phyloP scores from a whole-genome alignment of 108 stramenopile genomes.

The Cyclotella baltica region DNA sequence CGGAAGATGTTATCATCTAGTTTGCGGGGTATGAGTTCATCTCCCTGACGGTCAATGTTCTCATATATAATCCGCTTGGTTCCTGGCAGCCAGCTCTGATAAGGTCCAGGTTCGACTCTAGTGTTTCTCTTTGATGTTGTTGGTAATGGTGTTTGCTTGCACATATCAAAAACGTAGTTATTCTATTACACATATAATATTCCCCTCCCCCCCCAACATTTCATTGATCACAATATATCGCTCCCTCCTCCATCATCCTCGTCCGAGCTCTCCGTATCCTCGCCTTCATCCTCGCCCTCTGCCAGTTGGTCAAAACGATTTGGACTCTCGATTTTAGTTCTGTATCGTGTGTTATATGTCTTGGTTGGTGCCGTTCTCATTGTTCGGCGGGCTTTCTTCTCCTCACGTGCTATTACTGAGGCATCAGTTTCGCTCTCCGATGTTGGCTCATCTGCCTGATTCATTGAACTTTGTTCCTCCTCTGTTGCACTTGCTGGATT shows the following conservation, averaged over 20 bases:
- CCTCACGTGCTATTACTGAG: background rate
- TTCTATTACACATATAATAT: background rate
- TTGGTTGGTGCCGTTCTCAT: background rate
- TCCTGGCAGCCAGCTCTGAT: background rate
- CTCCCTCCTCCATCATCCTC: background rate
- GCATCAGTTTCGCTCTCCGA: background rate
- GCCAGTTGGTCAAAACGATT: too few relatives aligned
- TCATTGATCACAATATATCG: background rate
- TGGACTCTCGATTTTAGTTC: background rate
- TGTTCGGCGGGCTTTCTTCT: background rate
- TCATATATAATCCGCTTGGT: background rate
- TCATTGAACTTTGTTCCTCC: background rate
- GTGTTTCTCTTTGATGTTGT: background rate
- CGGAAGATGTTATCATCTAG: background rate
- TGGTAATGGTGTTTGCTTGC: background rate
- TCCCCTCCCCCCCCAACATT: background rate
- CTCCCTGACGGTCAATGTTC: background rate
- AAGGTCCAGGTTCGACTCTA: background rate
- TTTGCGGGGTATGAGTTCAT: background rate
- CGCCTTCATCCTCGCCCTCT: background rate
- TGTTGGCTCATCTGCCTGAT: background rate
- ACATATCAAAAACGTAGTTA: background rate
- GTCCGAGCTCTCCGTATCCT: background rate
- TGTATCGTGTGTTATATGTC: background rate
- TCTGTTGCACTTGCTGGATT: background rate